Evolutionary conservation across 495 filamentous ascomycete genomes (phyloP).

Genomic region (Penicillium verhagenii): DNA sequence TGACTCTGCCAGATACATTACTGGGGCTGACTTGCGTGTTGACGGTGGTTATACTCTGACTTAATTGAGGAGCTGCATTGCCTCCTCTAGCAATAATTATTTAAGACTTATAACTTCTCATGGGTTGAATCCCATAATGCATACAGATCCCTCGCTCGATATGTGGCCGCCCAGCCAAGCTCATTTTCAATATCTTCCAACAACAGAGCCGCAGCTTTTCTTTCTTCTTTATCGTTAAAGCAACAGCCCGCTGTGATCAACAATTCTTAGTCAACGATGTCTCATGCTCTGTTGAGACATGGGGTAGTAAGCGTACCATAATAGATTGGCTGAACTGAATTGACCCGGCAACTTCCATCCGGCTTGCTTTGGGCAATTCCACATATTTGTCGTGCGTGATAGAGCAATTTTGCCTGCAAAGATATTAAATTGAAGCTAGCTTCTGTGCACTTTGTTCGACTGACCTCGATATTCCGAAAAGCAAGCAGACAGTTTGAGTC

Average conservation of each 20-base stretch:
- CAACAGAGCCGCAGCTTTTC: neutral
- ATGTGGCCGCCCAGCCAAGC: neutral
- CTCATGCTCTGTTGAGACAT: too few species aligned
- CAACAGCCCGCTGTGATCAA: neutral
- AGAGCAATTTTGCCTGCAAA: neutral
- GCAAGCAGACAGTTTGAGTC: neutral
- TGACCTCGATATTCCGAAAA: neutral
- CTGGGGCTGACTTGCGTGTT: neutral
- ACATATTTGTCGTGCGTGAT: conserved; percentile 1
- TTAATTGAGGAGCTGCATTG: neutral
- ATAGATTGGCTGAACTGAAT: neutral
- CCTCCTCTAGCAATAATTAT: too few species aligned
- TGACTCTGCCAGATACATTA: neutral
- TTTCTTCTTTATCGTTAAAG: neutral
- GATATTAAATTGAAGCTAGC: too few species aligned
- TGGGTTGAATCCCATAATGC: too few species aligned
- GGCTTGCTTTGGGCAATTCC: neutral
- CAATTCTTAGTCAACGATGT: too few species aligned
- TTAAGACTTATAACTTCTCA: too few species aligned
- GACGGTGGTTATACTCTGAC: neutral
- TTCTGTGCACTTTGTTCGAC: too few species aligned
- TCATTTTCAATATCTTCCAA: neutral
- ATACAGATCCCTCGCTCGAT: neutral
- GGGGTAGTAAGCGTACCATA: neutral
- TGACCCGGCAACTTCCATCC: neutral